Evolutionary conservation across 2,329 filamentous ascomycete species (phyloP).

Genomic region (Trichoderma koningii): DNA sequence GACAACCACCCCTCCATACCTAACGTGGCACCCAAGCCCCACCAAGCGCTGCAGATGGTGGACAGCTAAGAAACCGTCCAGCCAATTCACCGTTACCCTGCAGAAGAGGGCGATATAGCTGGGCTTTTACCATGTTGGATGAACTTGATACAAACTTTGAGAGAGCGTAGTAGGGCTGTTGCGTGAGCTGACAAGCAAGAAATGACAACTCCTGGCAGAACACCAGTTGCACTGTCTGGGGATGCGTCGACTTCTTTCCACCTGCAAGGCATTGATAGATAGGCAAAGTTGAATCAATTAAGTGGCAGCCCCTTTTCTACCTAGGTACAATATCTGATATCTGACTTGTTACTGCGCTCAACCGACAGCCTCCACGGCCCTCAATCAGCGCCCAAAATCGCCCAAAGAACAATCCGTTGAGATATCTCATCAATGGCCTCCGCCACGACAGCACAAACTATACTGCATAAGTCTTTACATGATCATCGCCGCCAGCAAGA

Average conservation of each 20-base stretch:
- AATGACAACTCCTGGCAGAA: too few relatives aligned
- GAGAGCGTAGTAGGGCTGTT: too few relatives aligned
- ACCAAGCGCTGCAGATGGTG: background rate
- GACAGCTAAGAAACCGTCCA: background rate
- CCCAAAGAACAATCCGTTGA: conserved; percentile 29
- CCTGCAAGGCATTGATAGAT: background rate
- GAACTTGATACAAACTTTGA: background rate
- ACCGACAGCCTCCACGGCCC: conserved; percentile 21
- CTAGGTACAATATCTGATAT: background rate
- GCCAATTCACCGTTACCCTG: conserved; percentile 7
- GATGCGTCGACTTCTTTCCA: too few relatives aligned
- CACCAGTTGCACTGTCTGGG: too few relatives aligned
- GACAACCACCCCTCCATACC: conserved; percentile 17
- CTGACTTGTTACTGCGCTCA: background rate
- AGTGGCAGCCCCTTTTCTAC: background rate
- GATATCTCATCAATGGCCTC: conserved; percentile 13
- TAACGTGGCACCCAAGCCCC: conserved; percentile 21
- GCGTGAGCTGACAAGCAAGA: too few relatives aligned
- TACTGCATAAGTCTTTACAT: conserved; percentile 28
- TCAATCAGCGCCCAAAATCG: conserved; percentile 32
- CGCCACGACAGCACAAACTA: background rate
- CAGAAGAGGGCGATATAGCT: background rate
- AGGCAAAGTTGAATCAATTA: conserved; percentile 7
- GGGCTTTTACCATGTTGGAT: background rate
- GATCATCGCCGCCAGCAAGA: conserved; percentile 35